Base-by-base conservation (phyloP, 75 land plant species). In the Selaginella tamariscina region DNA sequence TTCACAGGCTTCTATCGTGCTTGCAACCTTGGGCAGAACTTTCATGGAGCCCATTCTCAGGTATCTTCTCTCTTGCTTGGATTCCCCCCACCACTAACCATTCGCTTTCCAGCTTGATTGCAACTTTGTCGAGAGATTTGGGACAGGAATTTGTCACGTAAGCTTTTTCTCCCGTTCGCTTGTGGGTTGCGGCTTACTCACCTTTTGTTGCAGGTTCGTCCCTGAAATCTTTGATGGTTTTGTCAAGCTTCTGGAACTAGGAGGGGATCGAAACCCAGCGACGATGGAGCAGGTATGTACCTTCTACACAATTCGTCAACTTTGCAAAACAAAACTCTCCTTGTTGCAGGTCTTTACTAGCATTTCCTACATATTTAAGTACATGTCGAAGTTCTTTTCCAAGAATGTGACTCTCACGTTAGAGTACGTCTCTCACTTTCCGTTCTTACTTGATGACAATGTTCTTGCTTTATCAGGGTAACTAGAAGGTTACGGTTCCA, bases 251-350 rank as follows among this genome's bases (percentile, higher is more conserved):
- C 83, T 94, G 9, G 33, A 81, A 78, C 68, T 64, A 69, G 98
- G 98, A 70, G 98, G 83, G 29, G 91, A 89, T 67, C 82, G 75
- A 56, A 96, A 94, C 20, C 85, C 98, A 29, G 98, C 80, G 24
- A 73, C 82, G 2, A 70, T 94, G 64, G 98, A 93, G 56, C 91
- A 88, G 88, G 98, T 88, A 22, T 32, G 30, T 24, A 11, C 13
- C 49, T 5, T 32, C 60, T 30, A 33, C 29, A 33, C 31, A 15
- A n/a, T 23, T 67, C 28, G 70, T 59, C 63, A 20, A 49, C 20
- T 20, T 13, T 13, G 20, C 63, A 59, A 21, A 26, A 26, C 27
- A 8, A 8, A 59, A 24, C 56, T 21, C 32, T 56, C n/a, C 62
- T 31, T 20, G 55, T 23, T 77, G 70, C 86, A 89, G 96, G 77